phyloP scores from a whole-genome alignment of 495 filamentous ascomycete species.

The Penicillium argentinense region DNA sequence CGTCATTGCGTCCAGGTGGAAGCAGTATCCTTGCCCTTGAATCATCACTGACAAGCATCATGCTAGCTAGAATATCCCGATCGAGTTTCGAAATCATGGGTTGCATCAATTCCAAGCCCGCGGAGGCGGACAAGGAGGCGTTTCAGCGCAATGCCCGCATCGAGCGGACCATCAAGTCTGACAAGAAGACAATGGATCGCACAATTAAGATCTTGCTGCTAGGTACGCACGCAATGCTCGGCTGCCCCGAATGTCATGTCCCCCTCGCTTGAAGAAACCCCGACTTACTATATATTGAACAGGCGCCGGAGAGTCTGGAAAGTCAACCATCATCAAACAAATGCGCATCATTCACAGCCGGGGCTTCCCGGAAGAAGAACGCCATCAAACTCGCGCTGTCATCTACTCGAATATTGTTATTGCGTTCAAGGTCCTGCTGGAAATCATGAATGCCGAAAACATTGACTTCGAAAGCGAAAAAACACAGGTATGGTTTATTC shows the following conservation, averaged over 20 bases:
- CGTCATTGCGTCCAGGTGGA: slow-evolving; percentile 1
- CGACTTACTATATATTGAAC: too few species aligned
- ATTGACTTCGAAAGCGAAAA: slow-evolving; percentile 72
- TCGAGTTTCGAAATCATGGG: slow-evolving; percentile 36
- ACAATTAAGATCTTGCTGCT: slow-evolving; percentile 84
- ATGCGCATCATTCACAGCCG: slow-evolving; percentile 97
- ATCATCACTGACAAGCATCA: slow-evolving; percentile 9
- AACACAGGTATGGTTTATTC: slow-evolving; percentile 60
- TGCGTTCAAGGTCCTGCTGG: slow-evolving; percentile 84
- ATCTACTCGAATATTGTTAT: slow-evolving; percentile 92
- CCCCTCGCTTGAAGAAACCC: too few species aligned
- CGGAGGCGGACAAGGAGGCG: slow-evolving; percentile 43
- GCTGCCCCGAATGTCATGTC: too few species aligned
- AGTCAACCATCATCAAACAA: slow-evolving; percentile 98
- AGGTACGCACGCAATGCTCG: too few species aligned
- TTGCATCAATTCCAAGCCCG: slow-evolving; percentile 43
- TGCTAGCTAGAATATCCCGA: background rate
- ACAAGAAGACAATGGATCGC: slow-evolving; percentile 76
- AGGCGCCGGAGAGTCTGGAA: slow-evolving; percentile 98
- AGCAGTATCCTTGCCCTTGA: background rate
- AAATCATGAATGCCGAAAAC: slow-evolving; percentile 87
- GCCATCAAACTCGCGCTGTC: slow-evolving; percentile 88
- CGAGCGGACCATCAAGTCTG: slow-evolving; percentile 71
- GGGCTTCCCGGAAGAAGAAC: slow-evolving; percentile 88
- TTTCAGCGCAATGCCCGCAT: slow-evolving; percentile 57